A percentile compares a stretch with the other conserved stretches of the same genome.
Conservation (phyloP, 139 green algal genomes). For the Closterium sp. region DNA sequence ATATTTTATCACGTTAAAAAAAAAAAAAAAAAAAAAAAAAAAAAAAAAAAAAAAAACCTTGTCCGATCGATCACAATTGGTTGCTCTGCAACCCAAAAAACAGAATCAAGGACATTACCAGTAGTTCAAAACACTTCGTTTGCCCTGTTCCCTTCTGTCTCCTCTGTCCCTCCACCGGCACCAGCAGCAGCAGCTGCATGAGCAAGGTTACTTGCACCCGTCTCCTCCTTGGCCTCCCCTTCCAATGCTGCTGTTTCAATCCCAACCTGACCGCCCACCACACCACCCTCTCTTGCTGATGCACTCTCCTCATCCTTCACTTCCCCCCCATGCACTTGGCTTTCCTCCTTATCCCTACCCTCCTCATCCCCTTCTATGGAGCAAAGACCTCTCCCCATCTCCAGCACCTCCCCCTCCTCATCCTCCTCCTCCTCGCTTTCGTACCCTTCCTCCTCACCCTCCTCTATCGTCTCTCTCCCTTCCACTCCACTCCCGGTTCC, state of each 20-base stretch:
- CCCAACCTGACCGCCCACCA: background rate
- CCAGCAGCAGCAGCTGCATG: background rate
- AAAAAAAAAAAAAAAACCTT: no score
- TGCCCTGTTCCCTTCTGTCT: background rate
- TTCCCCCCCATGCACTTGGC: background rate
- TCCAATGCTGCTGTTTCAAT: background rate
- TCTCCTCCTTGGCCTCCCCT: no score
- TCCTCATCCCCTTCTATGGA: background rate
- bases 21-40: no score
- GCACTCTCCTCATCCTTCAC: background rate
- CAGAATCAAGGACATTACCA: no score
- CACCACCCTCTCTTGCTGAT: background rate
- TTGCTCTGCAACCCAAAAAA: no score
- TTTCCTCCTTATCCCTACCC: background rate
- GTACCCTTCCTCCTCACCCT: background rate
- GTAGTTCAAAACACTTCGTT: background rate
- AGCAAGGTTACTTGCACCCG: background rate
- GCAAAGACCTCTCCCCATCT: background rate
- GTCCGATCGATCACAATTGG: no score
- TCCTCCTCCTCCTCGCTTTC: background rate
- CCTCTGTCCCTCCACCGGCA: background rate
- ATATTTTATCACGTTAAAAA: no score
- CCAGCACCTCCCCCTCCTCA: background rate
- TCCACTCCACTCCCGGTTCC: background rate
- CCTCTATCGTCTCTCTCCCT: background rate